Evolutionary conservation across 768 basidiomycete genomes (phyloP).

Genomic region (Tulasnella sp.): DNA sequence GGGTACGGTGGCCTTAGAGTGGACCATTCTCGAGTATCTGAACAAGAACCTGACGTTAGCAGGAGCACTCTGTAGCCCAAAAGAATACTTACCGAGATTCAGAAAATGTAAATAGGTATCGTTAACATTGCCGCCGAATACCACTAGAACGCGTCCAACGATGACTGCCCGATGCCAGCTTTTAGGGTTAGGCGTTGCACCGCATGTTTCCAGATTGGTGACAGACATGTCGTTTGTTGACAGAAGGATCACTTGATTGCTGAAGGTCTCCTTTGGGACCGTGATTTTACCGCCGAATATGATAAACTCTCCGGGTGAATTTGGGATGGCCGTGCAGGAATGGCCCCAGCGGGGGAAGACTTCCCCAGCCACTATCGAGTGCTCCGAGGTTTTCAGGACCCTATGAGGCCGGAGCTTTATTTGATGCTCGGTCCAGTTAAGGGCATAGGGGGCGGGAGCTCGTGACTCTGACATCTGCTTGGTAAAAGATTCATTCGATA

Average conservation of each 20-base stretch:
- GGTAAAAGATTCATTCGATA: no score
- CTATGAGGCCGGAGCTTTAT: no score
- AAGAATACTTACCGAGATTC: background rate
- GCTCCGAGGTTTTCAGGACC: no score
- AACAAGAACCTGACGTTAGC: background rate
- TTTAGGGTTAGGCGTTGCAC: background rate
- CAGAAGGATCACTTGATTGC: background rate
- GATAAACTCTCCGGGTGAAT: background rate
- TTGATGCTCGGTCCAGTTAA: no score
- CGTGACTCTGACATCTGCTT: no score
- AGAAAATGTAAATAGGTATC: background rate
- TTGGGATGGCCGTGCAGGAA: background rate
- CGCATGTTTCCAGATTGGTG: background rate
- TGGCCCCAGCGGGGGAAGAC: background rate
- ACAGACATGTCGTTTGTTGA: background rate
- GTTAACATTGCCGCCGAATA: background rate
- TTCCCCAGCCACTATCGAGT: background rate
- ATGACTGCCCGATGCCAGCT: background rate
- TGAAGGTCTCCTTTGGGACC: background rate
- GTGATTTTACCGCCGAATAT: background rate
- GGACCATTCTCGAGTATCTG: background rate
- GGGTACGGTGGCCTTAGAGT: background rate
- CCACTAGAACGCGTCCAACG: background rate
- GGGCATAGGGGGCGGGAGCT: no score
- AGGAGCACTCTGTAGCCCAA: background rate